These are phyloP conservation scores for Thraustochytrium sp. DNA, from an alignment of 352 stramenopile species.

Conservation along the genomic window DNA sequence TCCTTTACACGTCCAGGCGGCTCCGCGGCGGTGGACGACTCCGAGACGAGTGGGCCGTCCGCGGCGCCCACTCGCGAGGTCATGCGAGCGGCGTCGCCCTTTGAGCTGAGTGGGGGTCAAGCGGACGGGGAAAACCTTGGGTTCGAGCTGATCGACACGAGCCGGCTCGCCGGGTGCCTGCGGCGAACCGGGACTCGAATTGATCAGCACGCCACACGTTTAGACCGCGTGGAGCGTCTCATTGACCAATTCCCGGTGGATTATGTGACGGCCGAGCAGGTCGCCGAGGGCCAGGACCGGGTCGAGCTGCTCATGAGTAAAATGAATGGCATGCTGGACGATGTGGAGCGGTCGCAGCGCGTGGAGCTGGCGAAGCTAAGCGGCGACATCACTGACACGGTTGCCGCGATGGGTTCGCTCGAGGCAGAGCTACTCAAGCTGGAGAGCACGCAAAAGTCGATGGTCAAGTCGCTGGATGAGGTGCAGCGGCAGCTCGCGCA, in stretches of 20 bases:
- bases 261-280: constrained; percentile 21
- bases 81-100: neutral
- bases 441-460: neutral
- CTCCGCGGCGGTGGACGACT: too few species aligned
- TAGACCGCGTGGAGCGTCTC: neutral
- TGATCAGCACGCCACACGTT: neutral
- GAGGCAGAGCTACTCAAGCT: neutral
- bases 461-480: neutral
- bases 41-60: too few species aligned
- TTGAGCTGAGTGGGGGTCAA: neutral
- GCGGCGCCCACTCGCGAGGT: too few species aligned
- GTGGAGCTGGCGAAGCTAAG: constrained; percentile 7
- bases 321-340: neutral
- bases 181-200: neutral
- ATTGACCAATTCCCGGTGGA: constrained; percentile 10
- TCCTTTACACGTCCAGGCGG: too few species aligned
- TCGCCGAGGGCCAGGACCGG: neutral
- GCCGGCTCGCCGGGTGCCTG: neutral
- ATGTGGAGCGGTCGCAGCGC: neutral
- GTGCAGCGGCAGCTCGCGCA: neutral
- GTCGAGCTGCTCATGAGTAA: neutral
- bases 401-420: neutral
- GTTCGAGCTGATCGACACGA: constrained; percentile 18
- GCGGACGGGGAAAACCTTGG: neutral
- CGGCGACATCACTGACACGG: neutral